A percentile compares a stretch with the other conserved stretches of the same genome.
Evolutionary conservation across 768 basidiomycete genomes (phyloP).

Genomic region (Podaxis sp.): DNA sequence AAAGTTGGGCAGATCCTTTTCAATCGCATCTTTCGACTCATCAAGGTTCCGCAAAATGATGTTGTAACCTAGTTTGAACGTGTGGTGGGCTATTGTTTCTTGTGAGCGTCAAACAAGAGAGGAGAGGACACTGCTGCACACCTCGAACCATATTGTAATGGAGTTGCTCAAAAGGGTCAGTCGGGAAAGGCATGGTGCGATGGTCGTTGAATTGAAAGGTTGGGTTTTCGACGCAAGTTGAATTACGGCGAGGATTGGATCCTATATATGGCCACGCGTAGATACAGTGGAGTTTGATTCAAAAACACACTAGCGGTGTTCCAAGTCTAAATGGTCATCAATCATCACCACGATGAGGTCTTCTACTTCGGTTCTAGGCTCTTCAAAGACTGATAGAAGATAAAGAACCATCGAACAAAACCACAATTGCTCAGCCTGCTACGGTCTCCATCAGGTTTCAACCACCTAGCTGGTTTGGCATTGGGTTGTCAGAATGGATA

Average conservation of each 20-base stretch:
- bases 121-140: not conserved
- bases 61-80: conserved; percentile 8
- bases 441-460: not conserved
- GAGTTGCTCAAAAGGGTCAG: conserved; percentile 1
- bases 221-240: not conserved
- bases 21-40: not conserved
- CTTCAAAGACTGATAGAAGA: not conserved
- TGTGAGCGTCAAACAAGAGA: not conserved
- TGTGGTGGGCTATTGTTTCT: conserved; percentile 1
- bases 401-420: not conserved
- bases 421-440: not conserved
- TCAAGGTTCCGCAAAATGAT: not conserved
- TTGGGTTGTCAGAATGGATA: not conserved
- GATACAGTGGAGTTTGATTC: not conserved
- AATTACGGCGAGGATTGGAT: not conserved
- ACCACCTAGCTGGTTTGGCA: not conserved
- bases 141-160: conserved; percentile 12
- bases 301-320: not conserved
- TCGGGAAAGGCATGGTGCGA: conserved; percentile 5
- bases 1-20: conserved; percentile 5
- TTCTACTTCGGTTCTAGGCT: not conserved
- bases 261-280: not conserved
- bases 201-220: not conserved
- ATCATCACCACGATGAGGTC: not conserved
- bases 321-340: not conserved